Evolutionary conservation across 345 rosid species (phyloP), one percentile per base, ranked within the genome.

Genomic region (Euclidium syriacum): DNA sequence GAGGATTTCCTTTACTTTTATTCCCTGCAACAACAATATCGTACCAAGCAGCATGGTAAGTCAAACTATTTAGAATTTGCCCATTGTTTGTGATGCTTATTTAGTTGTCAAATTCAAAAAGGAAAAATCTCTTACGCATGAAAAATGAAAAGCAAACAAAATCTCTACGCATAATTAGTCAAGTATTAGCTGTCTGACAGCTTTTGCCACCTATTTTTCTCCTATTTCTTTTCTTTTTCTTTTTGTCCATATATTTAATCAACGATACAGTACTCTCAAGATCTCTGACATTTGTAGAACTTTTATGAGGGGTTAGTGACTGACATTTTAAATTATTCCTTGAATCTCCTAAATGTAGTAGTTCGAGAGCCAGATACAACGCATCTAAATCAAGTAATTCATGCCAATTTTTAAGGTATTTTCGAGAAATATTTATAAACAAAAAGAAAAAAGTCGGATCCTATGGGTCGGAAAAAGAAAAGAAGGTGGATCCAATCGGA

Each of bases 141-240:
- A n/a, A n/a, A n/a, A n/a, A n/a, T n/a, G n/a, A n/a, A n/a, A n/a
- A n/a, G n/a, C n/a, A n/a, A n/a, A n/a, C n/a, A n/a, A n/a, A n/a
- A n/a, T n/a, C n/a, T n/a, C n/a, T n/a, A n/a, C n/a, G n/a, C n/a
- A n/a, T n/a, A n/a, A n/a, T 17, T 56, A 6, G 40, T 57, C 50
- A 67, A 57, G 29, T 18, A 18, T 65, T 43, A 42, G 53, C 44
- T 43, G 62, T 65, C 47, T 44, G 54, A 24, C 38, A 65, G 54
- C 11, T 55, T 65, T 44, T 54, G 26, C 22, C 25, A 43, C 10
- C 27, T 32, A 16, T 23, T 65, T 48, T 34, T 10, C 4, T 23
- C 1, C 20, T 5, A 39, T 4, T 16, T 16, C 3, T 5, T 2
- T 16, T 2, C 0, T 6, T 6, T 15, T 24, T 14, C 1, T 44